Evolutionary conservation across 345 rosid species (phyloP).

Genomic region (Eucalyptus caleyi): DNA sequence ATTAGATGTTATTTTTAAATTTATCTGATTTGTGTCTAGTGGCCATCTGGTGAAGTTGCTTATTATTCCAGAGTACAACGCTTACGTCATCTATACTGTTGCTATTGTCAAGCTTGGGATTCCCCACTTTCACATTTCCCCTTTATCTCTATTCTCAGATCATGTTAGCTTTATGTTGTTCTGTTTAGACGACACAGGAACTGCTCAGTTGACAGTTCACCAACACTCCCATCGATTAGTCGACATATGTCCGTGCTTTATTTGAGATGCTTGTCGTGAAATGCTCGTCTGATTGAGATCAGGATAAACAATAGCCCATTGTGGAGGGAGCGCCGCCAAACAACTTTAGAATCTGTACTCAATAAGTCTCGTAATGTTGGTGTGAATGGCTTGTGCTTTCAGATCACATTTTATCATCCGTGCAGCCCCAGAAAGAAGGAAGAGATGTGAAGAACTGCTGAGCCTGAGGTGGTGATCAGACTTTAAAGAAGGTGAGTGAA

Average conservation of each 20-base stretch:
- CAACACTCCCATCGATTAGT: not conserved
- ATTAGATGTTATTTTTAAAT: not conserved
- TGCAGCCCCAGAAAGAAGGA: not conserved
- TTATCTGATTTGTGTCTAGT: constrained; percentile 6
- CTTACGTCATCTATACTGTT: constrained; percentile 27
- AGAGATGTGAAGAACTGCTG: not conserved
- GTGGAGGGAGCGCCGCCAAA: not conserved
- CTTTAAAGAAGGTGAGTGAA: constrained; percentile 7
- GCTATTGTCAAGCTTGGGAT: constrained; percentile 39
- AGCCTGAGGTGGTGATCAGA: not conserved
- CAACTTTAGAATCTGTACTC: not conserved
- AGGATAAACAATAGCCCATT: not conserved
- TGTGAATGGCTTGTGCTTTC: not conserved
- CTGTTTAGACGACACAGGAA: not conserved
- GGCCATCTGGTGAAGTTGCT: constrained; percentile 32
- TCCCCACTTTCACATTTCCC: constrained; percentile 25
- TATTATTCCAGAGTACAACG: constrained; percentile 25
- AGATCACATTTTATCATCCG: not conserved
- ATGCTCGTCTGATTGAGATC: not conserved
- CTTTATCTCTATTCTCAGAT: constrained; percentile 10
- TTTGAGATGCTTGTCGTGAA: not conserved
- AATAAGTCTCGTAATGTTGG: not conserved
- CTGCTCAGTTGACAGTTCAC: constrained; percentile 7
- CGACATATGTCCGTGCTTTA: constrained; percentile 2
- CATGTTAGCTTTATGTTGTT: not conserved